These are phyloP conservation scores for Yamadazyma diospyri DNA, from an alignment of 1,139 yeast genomes.

Conservation along the genomic window DNA sequence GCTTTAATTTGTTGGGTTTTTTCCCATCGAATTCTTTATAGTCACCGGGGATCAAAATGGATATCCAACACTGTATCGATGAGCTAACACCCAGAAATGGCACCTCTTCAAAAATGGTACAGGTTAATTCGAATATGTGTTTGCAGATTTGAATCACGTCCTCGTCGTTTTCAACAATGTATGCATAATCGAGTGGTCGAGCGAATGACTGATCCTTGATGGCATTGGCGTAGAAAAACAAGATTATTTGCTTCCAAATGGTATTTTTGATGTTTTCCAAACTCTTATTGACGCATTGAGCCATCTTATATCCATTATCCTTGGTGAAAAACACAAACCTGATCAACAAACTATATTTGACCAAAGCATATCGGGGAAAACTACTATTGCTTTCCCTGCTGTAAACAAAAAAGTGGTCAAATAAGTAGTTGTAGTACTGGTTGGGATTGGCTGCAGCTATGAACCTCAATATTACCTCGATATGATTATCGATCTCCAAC, in stretches of 20 bases:
- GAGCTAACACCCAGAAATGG: slow-evolving; percentile 22
- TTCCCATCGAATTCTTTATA: slow-evolving; percentile 27
- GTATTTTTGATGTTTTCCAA: slow-evolving; percentile 43
- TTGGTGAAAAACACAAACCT: slow-evolving; percentile 47
- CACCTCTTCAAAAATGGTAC: slow-evolving; percentile 30
- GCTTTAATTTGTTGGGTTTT: slow-evolving; percentile 30
- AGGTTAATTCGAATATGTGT: slow-evolving; percentile 32
- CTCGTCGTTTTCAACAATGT: slow-evolving; percentile 26
- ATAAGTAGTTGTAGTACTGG: slow-evolving; percentile 43
- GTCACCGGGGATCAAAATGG: slow-evolving; percentile 34
- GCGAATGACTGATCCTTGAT: slow-evolving; percentile 55
- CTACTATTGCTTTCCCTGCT: slow-evolving; percentile 30
- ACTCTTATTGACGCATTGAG: slow-evolving; percentile 37
- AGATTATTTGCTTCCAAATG: slow-evolving; percentile 52
- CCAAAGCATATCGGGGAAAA: slow-evolving; percentile 40
- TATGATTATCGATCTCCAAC: slow-evolving; percentile 13
- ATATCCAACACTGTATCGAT: slow-evolving; percentile 34
- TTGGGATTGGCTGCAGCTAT: slow-evolving; percentile 55
- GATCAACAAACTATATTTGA: slow-evolving; percentile 47
- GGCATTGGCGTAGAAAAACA: slow-evolving; percentile 48
- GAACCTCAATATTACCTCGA: slow-evolving; percentile 33
- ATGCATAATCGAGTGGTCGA: slow-evolving; percentile 49
- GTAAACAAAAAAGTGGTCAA: slow-evolving; percentile 33
- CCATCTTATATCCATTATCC: slow-evolving; percentile 31
- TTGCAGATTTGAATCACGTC: slow-evolving; percentile 25